Evolutionary conservation across 2,329 filamentous ascomycete genomes (phyloP), one percentile per base, ranked within the genome.

Genomic region (Penicillium polonicum): DNA sequence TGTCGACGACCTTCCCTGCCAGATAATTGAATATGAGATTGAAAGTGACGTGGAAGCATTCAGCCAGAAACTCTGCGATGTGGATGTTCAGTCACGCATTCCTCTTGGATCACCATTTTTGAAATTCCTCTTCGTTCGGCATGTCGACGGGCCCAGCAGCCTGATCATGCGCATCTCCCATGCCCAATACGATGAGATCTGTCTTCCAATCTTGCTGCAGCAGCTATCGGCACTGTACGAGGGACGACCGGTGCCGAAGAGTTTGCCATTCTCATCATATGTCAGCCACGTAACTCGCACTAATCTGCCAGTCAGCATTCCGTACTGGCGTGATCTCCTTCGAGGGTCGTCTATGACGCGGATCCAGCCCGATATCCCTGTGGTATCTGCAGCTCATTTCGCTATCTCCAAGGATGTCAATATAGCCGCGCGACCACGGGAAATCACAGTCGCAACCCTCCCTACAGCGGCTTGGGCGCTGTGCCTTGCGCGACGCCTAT

Each of bases 171-270:
- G 84, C 60, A 80, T 87, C 56, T 87, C 84, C 0, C 85, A 87
- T 67, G 82, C 85, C 0, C 84, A 87, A 63, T 87, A 87, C 68
- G 85, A 87, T 60, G 85, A 85, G 62, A 84, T 86, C 43, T 86
- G 82, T 62, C 78, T 87, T 5, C 83, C 83, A 0, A 70, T 79
- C 4, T 75, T 86, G n/a, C 78, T 86, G 35, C 77, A 76, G 25
- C 82, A 86, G 66, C 78, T 87, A 9, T 80, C 79, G 0, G 76
- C 77, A 0, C 68, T 86, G 6, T 83, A 79, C 44, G 53, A 66
- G 6, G 70, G 68, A 12, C 59, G 54, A 6, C 9, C 58, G 2
- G 60, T 77, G 2, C 63, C 68, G 1, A 59, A 67, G 25, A 67
- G 69, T 0, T 21, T 67, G 9, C 71, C 74, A 1, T 78, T 77